Conservation (phyloP, 352 stramenopile species). For the Phytopythium ostracodes region DNA sequence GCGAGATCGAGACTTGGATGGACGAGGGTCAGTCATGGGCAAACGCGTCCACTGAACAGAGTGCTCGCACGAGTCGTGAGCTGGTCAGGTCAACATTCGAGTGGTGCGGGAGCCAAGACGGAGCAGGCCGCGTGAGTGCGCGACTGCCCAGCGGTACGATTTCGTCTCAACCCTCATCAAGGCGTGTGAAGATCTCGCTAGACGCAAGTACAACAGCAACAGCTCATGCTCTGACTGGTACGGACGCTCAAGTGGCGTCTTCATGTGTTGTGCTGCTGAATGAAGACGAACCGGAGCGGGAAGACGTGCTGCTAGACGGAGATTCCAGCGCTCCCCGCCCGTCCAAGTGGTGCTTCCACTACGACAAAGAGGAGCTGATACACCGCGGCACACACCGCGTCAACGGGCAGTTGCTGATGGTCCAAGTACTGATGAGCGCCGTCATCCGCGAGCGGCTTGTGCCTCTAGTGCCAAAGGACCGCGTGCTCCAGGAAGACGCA, state of each 20-base stretch:
- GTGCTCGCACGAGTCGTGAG: slow-evolving; percentile 17
- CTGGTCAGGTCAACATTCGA: slow-evolving; percentile 24
- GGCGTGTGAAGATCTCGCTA: neutral
- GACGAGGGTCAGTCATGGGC: slow-evolving; percentile 29
- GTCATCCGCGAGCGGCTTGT: slow-evolving; percentile 25
- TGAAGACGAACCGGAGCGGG: slow-evolving; percentile 15
- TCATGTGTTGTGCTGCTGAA: slow-evolving; percentile 53
- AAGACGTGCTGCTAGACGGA: slow-evolving; percentile 13
- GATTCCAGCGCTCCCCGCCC: neutral
- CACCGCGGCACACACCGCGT: slow-evolving; percentile 54
- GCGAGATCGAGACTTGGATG: slow-evolving; percentile 56
- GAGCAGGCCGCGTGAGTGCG: slow-evolving; percentile 21
- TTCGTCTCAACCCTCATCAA: slow-evolving; percentile 3
- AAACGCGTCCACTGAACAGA: slow-evolving; percentile 10
- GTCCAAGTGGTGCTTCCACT: slow-evolving; percentile 29
- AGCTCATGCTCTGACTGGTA: neutral
- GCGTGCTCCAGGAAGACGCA: slow-evolving; percentile 39
- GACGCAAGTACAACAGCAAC: neutral
- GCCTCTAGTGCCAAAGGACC: slow-evolving; percentile 38
- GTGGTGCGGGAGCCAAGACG: slow-evolving; percentile 17
- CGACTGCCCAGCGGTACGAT: slow-evolving; percentile 18
- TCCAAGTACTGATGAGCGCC: slow-evolving; percentile 52
- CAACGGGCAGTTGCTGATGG: slow-evolving; percentile 50
- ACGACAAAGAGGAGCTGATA: slow-evolving; percentile 52
- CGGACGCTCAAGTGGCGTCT: slow-evolving; percentile 9